phyloP scores from a whole-genome alignment of 169 alveolate species.

The Cryptosporidium sp. region DNA sequence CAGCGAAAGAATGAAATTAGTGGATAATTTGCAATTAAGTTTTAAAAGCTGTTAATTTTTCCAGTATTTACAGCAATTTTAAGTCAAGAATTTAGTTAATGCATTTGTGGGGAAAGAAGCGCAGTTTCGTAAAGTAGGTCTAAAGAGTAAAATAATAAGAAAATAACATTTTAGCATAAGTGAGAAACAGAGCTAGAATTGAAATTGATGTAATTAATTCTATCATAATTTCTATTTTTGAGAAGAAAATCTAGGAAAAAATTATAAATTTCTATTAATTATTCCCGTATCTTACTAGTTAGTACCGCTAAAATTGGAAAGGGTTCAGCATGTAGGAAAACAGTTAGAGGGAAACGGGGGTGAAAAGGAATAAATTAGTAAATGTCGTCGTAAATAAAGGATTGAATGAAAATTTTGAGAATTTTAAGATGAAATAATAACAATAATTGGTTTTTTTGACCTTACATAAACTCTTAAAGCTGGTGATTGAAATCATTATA shows the following conservation, averaged over 20 bases:
- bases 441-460: neutral
- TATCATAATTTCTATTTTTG: neutral
- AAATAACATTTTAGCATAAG: neutral
- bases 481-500: neutral
- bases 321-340: slow-evolving; percentile 52
- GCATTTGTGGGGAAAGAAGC: slow-evolving; percentile 8
- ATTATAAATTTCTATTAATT: slow-evolving; percentile 13
- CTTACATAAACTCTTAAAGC: neutral
- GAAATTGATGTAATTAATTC: neutral
- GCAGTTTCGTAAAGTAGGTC: neutral
- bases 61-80: neutral
- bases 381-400: slow-evolving; percentile 61
- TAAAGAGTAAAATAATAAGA: neutral
- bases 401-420: slow-evolving; percentile 6
- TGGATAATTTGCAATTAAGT: too few species aligned
- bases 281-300: slow-evolving; percentile 44
- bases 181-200: neutral
- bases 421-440: slow-evolving; percentile 21
- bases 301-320: slow-evolving; percentile 37
- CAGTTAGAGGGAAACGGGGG: slow-evolving; percentile 74
- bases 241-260: neutral
- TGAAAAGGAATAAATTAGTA: slow-evolving; percentile 22
- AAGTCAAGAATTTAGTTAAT: neutral
- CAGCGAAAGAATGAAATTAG: neutral
- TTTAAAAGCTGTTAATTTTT: too few species aligned